phyloP scores from a whole-genome alignment of 257 asterid genomes.

The Scutellaria minor region DNA sequence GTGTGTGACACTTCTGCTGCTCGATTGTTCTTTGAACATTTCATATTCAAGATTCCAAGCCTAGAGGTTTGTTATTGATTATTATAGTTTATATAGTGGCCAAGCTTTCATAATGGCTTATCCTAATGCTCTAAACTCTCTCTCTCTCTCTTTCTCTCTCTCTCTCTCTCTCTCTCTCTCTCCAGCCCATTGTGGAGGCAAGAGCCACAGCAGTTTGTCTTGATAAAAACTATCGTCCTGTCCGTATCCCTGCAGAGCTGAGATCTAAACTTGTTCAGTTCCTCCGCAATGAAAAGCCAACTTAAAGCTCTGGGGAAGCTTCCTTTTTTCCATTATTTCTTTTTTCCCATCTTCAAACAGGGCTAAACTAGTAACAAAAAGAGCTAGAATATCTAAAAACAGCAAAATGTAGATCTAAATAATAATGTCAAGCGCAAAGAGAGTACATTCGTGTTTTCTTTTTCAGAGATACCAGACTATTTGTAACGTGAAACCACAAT shows the following conservation, averaged over 20 bases:
- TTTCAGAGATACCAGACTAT: background rate
- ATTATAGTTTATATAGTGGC: background rate
- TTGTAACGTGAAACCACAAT: constrained; percentile 1
- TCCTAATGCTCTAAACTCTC: constrained; percentile 21
- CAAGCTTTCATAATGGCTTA: background rate
- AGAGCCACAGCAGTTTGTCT: constrained; percentile 85
- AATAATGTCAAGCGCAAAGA: no score
- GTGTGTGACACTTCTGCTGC: constrained; percentile 64
- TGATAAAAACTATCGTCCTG: constrained; percentile 81
- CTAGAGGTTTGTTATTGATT: constrained; percentile 55
- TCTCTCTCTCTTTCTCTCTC: background rate
- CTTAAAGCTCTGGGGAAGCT: constrained; percentile 31
- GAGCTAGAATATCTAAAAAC: no score
- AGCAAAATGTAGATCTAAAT: no score
- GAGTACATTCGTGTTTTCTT: no score
- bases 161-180: constrained; percentile 18
- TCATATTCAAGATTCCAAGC: constrained; percentile 72
- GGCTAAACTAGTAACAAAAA: no score
- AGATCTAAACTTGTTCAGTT: constrained; percentile 68
- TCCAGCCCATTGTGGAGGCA: constrained; percentile 86
- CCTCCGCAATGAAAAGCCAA: constrained; percentile 54
- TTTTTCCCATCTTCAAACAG: background rate
- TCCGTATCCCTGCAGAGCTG: constrained; percentile 73
- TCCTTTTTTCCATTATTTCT: background rate
- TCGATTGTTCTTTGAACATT: constrained; percentile 81